Percentiles rank a stretch among this genome's conserved stretches.
Conservation (phyloP, 1,284 basidiomycete genomes). For the Pseudozyma sp. region DNA sequence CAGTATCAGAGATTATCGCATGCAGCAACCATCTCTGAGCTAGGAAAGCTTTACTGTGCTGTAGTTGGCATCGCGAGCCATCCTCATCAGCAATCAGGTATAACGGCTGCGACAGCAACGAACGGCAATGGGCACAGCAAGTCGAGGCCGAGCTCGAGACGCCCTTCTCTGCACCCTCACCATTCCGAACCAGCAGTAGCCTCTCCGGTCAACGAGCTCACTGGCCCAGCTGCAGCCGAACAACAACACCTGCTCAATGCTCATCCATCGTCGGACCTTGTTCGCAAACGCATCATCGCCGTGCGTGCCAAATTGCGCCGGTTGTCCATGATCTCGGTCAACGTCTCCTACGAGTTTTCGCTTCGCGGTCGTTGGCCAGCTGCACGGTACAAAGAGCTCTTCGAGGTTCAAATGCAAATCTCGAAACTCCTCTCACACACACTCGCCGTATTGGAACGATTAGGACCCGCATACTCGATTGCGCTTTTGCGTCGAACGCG, state of each 20-base stretch:
- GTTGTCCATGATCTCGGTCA: constrained; percentile 68
- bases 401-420: constrained; percentile 53
- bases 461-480: constrained; percentile 62
- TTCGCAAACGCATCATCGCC: constrained; percentile 55
- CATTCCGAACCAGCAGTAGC: background rate
- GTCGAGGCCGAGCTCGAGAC: constrained; percentile 12
- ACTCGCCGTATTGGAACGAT: constrained; percentile 38
- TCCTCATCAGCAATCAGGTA: constrained; percentile 23
- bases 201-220: background rate
- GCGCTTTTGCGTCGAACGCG: constrained; percentile 82
- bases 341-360: constrained; percentile 68
- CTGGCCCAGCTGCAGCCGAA: background rate
- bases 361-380: constrained; percentile 64
- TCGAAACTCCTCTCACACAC: constrained; percentile 74
- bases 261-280: constrained; percentile 34
- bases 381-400: constrained; percentile 57
- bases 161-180: constrained; percentile 11
- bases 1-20: constrained; percentile 70
- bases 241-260: constrained; percentile 15
- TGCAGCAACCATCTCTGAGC: constrained; percentile 68
- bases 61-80: constrained; percentile 68
- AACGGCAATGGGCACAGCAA: background rate
- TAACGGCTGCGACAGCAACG: background rate
- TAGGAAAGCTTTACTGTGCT: constrained; percentile 70
- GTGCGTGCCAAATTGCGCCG: constrained; percentile 69